Base-by-base conservation (phyloP, 148 eudicot species). In the Rhododendron simsii region DNA sequence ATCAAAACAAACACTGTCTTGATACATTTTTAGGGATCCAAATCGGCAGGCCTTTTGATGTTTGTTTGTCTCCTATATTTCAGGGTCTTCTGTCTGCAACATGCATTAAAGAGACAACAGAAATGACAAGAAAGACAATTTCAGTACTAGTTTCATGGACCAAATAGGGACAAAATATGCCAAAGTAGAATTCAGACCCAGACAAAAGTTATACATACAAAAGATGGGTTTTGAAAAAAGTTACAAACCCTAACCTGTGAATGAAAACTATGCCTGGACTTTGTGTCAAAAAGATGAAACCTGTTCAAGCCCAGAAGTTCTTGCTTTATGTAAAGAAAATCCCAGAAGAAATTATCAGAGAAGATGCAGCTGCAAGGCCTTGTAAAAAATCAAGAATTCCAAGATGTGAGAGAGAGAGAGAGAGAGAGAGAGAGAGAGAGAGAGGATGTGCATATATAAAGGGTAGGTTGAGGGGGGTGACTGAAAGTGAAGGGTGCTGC, bases 1-100 rank as follows among this genome's bases (percentile, higher is more conserved):
- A 91, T 92, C 92, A 90, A 90, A 90, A 85, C 92, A 90, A 84
- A 78, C 85, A 87, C 65, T 85, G 14, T 89, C 89, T 88, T 82
- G 89, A 89, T 88, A 90, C 93, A 93, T 91, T 86, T 86, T 85
- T 13, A 81, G 33, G 71, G 71, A 23, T n/a, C 8, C 33, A 67
- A 67, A 35, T 84, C 45, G 65, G 57, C 61, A 16, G 35, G 76
- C 41, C 71, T 47, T 55, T 23, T 5, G 63, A n/a, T 87, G 35
- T 47, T 85, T 83, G 11, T 39, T 50, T 6, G 81, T 83, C 81
- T 82, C 81, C 90, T 85, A 82, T 86, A 28, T 85, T 88, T 85
- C 80, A 81, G 89, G 85, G 86, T 69, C 77, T 81, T 45, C 53
- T 80, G 51, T 59, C 84, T 67, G 69, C 67, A 50, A 26, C 80